Conservation (phyloP, 345 rosid species). For the Moricandia moricandioides region DNA sequence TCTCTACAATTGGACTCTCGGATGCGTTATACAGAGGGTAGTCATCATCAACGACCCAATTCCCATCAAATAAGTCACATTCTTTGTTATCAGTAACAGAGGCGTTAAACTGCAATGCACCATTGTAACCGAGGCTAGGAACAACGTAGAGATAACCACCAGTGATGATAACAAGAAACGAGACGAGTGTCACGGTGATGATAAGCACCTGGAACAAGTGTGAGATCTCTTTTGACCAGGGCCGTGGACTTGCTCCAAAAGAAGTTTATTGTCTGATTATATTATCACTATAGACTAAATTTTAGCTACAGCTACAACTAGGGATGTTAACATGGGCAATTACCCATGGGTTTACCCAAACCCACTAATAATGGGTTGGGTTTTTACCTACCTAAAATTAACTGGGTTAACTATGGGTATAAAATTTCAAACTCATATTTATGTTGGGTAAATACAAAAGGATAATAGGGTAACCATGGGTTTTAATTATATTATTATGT, state of each 20-base stretch:
- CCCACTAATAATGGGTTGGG: too few relatives aligned
- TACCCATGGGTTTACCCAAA: too few relatives aligned
- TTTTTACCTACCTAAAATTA: too few relatives aligned
- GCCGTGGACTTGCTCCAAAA: constrained; percentile 42
- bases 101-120: constrained; percentile 34
- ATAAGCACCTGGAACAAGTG: constrained; percentile 51
- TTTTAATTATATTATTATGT: too few relatives aligned
- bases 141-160: constrained; percentile 64
- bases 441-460: too few relatives aligned
- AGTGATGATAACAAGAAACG: constrained; percentile 47
- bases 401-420: too few relatives aligned
- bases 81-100: constrained; percentile 22
- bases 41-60: constrained; percentile 60
- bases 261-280: background rate
- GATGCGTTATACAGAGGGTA: constrained; percentile 71
- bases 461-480: too few relatives aligned
- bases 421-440: too few relatives aligned
- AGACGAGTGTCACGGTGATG: constrained; percentile 49
- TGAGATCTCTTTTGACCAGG: constrained; percentile 39
- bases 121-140: constrained; percentile 54
- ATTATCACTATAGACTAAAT: too few relatives aligned
- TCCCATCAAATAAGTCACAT: constrained; percentile 60
- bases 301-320: too few relatives aligned
- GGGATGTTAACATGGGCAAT: too few relatives aligned
- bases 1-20: constrained; percentile 68